phyloP scores from a whole-genome alignment of 2,329 filamentous ascomycete genomes.

The Escovopsis sp. region DNA sequence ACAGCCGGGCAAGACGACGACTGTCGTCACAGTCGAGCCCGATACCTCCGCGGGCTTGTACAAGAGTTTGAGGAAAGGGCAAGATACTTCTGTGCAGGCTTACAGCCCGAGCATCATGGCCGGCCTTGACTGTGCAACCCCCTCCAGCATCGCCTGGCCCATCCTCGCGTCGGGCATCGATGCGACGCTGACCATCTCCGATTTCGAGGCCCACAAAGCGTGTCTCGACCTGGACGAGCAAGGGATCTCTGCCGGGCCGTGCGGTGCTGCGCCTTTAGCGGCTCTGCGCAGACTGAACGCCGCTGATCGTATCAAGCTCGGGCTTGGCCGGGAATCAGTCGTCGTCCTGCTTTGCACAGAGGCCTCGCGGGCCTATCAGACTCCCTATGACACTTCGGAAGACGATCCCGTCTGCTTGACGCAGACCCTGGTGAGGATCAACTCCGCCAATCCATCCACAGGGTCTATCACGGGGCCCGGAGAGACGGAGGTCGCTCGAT shows the following conservation, averaged over 20 bases:
- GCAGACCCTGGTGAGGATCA: conserved; percentile 29
- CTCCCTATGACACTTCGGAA: conserved; percentile 24
- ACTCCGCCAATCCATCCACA: conserved; percentile 31
- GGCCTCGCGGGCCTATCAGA: conserved; percentile 36
- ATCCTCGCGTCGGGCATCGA: conserved; percentile 42
- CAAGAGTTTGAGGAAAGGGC: conserved; percentile 32
- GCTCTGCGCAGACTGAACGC: conserved; percentile 35
- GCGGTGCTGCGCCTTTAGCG: conserved; percentile 42
- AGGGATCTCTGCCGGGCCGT: conserved; percentile 41
- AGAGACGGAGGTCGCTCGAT: conserved; percentile 29
- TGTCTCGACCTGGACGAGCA: conserved; percentile 33
- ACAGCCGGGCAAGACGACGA: conserved; percentile 12
- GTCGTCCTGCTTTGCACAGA: conserved; percentile 51
- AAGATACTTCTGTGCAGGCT: conserved; percentile 29
- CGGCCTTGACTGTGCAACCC: conserved; percentile 57
- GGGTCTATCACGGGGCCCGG: conserved; percentile 27
- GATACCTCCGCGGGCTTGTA: conserved; percentile 45
- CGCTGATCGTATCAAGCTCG: conserved; percentile 18
- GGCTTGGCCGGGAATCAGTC: conserved; percentile 31
- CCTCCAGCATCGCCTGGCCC: conserved; percentile 51
- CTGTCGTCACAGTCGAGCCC: conserved; percentile 55
- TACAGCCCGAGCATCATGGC: conserved; percentile 56
- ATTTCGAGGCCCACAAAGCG: conserved; percentile 45
- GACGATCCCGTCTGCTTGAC: conserved; percentile 28
- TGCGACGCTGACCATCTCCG: conserved; percentile 43